Percentiles rank a stretch among this genome's conserved stretches.
Evolutionary conservation across 225 moss, liverwort and hornwort genomes (phyloP).

Genomic region (Takakia lepidozioides): DNA sequence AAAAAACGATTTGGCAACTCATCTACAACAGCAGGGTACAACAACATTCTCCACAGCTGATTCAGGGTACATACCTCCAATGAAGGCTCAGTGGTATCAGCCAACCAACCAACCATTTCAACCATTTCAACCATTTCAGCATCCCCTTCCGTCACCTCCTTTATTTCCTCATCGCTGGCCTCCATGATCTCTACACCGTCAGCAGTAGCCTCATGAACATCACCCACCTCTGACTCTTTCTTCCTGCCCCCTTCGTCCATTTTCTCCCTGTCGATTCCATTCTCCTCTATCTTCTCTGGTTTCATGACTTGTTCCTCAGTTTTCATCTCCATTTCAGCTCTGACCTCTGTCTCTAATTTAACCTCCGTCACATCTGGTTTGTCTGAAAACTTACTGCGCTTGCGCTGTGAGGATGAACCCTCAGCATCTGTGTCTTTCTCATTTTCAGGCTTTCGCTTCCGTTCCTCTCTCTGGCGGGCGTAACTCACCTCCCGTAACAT

Average conservation of each 20-base stretch:
- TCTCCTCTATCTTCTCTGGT: slow-evolving; percentile 36
- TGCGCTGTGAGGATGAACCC: slow-evolving; percentile 75
- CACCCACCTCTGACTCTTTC: slow-evolving; percentile 27
- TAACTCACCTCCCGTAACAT: slow-evolving; percentile 51
- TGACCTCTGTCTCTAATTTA: slow-evolving; percentile 39
- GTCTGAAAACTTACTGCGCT: slow-evolving; percentile 91
- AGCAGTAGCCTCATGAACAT: slow-evolving; percentile 8
- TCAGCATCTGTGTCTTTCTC: slow-evolving; percentile 71
- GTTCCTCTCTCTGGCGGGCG: slow-evolving; percentile 64
- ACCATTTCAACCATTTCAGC: slow-evolving; percentile 68
- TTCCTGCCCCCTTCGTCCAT: slow-evolving; percentile 25
- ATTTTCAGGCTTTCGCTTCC: slow-evolving; percentile 70
- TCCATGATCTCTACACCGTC: background rate
- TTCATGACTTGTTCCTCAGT: slow-evolving; percentile 24
- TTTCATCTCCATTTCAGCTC: slow-evolving; percentile 26
- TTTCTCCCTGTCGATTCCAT: slow-evolving; percentile 33
- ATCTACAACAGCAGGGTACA: too few relatives aligned
- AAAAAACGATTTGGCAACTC: too few relatives aligned
- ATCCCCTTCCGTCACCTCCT: slow-evolving; percentile 51
- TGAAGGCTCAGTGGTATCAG: slow-evolving; percentile 40
- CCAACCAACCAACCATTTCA: slow-evolving; percentile 70
- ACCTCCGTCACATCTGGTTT: slow-evolving; percentile 61
- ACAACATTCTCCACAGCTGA: too few relatives aligned
- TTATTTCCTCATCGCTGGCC: slow-evolving; percentile 24
- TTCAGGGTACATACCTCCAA: too few relatives aligned